Base-by-base conservation (phyloP, 2,329 filamentous ascomycete species). In the Pseudogymnoascus sp. region DNA sequence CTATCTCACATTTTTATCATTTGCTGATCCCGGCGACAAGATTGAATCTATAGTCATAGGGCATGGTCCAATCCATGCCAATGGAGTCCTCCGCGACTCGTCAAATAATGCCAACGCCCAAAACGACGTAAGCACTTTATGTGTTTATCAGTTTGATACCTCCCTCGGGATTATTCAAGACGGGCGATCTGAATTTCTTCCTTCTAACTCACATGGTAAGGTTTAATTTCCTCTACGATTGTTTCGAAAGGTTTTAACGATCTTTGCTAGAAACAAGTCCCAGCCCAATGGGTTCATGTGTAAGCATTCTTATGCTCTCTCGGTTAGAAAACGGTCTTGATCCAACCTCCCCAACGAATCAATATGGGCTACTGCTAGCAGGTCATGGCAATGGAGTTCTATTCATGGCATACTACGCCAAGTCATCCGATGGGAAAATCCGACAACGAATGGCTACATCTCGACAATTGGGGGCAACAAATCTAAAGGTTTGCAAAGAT, bases 401-500 rank as follows among this genome's bases (percentile, higher is more conserved):
- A 13, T 24, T 53, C 1, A 62, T 62, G 40, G 29, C 31, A 21
- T 35, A 62, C 26, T 62, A 50, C 13, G 31, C 8, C 19, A 44
- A 2, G 14, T 29, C 40, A 10, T 40, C 31, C 10, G 44, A 63
- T 37, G 53, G 21, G 61, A 70, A 19, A 59, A 21, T 19, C 29
- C 29, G 16, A 33, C 50, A 56, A 33, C 29, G n/a, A 11, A 35
- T 56, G 50, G 16, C 50, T 11, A 56, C 29, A 21, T 33, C 50
- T 56, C 50, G 50, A 56, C 50, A 56, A 33, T 65, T 74, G 59
- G 72, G 72, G 7, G 62, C 63, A 19, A 70, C 67, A 21, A 64
- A 70, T n/a, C 69, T 67, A 4, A 65, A 65, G 5, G 60, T 74
- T 8, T 68, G 59, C 24, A 67, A 47, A 63, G 69, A 72, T 63